Base-by-base conservation (phyloP, 176 grass and related monocot genomes). In the Thinopyrum elongatum region DNA sequence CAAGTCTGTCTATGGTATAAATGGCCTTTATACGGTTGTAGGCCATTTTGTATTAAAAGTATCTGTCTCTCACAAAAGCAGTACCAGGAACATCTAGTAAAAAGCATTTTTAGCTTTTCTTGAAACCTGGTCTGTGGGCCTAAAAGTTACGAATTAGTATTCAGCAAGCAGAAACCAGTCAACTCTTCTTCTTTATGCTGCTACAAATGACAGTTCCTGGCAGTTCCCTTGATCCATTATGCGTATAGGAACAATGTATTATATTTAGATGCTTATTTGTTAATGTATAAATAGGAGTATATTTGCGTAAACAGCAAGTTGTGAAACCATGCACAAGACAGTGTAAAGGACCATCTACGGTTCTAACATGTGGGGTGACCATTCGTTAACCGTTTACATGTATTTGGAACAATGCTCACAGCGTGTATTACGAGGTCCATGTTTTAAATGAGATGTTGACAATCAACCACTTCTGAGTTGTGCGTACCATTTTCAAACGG, bases 381-480 rank as follows among this genome's bases (percentile, higher is more conserved):
- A 28, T 76, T 19, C 15, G 15, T 49, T 75, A 49, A 29, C 25
- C 15, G 3, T 75, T 76, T 53, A 53, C 8, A 28, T 17, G 53
- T 76, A 53, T 76, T 26, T 76, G 26, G 44, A 74, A 46, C n/a
- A 74, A 3, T 53, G 73, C 26, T 76, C 73, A 76, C 73, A 29
- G 27, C 16, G 1, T 78, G n/a, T 26, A 61, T 59, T 78, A 83
- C 10, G 3, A 79, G 25, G 78, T 62, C 51, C 41, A 28, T 41
- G 63, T 78, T 86, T 86, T 70, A 46, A 74, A 79, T 64, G 47
- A 80, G 21, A 75, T 80, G 21, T 42, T 85, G 35, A 17, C 21
- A 36, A 6, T 25, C 30, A 44, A 27, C 42, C 42, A 46, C 42
- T 46, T 46, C 4, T 46, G 42, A 46, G 42, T 46, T 46, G 42